Base-by-base conservation (phyloP, 2,329 filamentous ascomycete genomes). In the Aspergillus sp. region DNA sequence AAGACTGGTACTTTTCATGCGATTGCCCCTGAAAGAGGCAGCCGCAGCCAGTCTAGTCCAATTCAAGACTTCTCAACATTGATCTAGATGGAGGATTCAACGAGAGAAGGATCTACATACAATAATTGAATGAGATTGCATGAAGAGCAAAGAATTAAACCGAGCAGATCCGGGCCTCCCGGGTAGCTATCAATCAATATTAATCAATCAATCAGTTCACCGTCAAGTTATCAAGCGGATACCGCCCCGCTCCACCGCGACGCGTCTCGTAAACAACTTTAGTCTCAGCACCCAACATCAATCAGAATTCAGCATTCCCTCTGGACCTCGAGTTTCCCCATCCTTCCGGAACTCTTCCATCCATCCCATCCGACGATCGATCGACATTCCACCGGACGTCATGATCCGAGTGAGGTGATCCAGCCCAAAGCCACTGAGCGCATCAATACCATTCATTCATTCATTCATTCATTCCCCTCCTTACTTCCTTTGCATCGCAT, bases 351-450 rank as follows among this genome's bases (percentile, higher is more conserved):
- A 27, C n/a, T 32, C 36, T 55, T 36, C 32, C 4, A 36, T 36
- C 32, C 32, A 36, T 36, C 32, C 52, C 11, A 50, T 50, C 47
- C 47, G 47, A 53, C 50, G 42, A 44, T 49, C 30, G 53, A 54
- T 66, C 51, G 50, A 42, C 64, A 64, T 63, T 62, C 62, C 50
- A 44, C 60, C 60, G 60, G 59, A 64, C 61, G 59, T 60, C 57
- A 66, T 63, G 49, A 58, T 32, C 42, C 44, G 30, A 36, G 60
- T 64, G 62, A 64, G 64, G 60, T 61, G 62, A 64, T 57, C 50
- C 15, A 17, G 23, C 19, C 32, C 36, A 13, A 6, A 17, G 17
- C 36, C 4, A 48, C 13, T 38, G 4, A 52, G 8, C 7, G 23
- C 48, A n/a, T 3, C 13, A 27, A 15, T 30, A 15, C 38, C 17